Evolutionary conservation across 2,329 filamentous ascomycete genomes (phyloP), one percentile per base, ranked within the genome.

Genomic region (Teratosphaeria destructans): DNA sequence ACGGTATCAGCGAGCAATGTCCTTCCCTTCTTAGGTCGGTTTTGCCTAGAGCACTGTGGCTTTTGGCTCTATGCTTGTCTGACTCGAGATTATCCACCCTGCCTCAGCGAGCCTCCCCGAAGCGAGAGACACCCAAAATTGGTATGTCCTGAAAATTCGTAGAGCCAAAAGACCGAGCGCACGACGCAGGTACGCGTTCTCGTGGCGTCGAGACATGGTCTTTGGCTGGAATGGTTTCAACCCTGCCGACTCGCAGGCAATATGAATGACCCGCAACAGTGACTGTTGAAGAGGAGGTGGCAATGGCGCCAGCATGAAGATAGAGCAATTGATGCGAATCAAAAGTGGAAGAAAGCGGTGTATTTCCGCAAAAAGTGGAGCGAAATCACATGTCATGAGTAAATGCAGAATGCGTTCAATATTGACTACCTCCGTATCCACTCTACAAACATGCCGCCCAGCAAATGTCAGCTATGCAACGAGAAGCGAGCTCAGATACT

Each of bases 401-500:
- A 8, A 49, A 10, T 49, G 5, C 43, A 23, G 23, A 23, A 12
- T 47, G 10, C 35, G 16, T 10, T 14, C 43, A 47, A 12, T 8
- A 47, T 47, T n/a, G n/a, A 8, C 16, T 19, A n/a, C n/a, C n/a
- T n/a, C n/a, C n/a, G n/a, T n/a, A 5, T 49, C 16, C 5, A 10
- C 23, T 16, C 8, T 19, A n/a, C 43, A 16, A 23, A 49, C 11
- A 95, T 96, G 93, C 81, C 91, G 7, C 90, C 91, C 26, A 81
- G 83, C 23, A 77, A 82, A 26, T 99, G 94, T 73, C 84, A 85
- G 57, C 79, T 86, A 64, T 99, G 94, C 77, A 82, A 87, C 64
- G 82, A 80, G 26, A 82, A 87, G 63, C 84, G 92, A 61, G 93
- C 94, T 5, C 82, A 96, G 23, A 94, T 99, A 60, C 90, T 96